A percentile compares a stretch with the other conserved stretches of the same genome.
Evolutionary conservation across 352 stramenopile species (phyloP).

Genomic region (Phytophthora citricola): DNA sequence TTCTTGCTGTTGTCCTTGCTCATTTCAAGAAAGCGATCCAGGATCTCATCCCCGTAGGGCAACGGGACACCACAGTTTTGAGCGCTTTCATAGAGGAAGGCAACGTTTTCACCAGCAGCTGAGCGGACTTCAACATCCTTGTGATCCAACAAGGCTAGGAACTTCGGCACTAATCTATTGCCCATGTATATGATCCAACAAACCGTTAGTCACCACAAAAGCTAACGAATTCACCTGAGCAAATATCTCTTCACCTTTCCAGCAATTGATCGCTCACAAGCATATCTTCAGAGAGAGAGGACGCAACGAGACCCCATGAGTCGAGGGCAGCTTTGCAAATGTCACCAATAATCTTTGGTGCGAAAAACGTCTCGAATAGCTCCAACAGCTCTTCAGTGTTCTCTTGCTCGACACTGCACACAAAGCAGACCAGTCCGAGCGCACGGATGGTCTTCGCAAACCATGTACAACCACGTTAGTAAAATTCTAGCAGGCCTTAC

Average conservation of each 20-base stretch:
- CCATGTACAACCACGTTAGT: neutral
- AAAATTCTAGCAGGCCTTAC: neutral
- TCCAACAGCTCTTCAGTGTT: constrained; percentile 71
- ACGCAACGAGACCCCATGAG: constrained; percentile 79
- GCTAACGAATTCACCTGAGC: constrained; percentile 1
- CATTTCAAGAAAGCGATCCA: constrained; percentile 76
- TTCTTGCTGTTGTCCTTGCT: constrained; percentile 92
- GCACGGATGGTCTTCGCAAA: constrained; percentile 63
- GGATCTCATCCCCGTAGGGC: constrained; percentile 70
- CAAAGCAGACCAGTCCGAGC: constrained; percentile 77
- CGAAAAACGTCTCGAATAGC: constrained; percentile 74
- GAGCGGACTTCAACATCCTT: constrained; percentile 84
- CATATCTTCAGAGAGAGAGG: constrained; percentile 59
- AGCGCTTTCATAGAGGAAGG: constrained; percentile 77
- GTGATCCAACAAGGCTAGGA: constrained; percentile 78
- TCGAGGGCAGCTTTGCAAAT: constrained; percentile 75
- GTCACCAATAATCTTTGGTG: constrained; percentile 63
- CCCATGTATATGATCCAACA: constrained; percentile 1
- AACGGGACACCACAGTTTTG: constrained; percentile 56
- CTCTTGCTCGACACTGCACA: constrained; percentile 82
- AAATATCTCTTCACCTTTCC: constrained; percentile 48
- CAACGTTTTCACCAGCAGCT: constrained; percentile 86
- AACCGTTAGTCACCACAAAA: neutral
- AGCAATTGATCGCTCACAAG: constrained; percentile 60
- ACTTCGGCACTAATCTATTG: constrained; percentile 68